Evolutionary conservation across 805 yeast species (phyloP).

Genomic region (Pichia rugopelliculosa): DNA sequence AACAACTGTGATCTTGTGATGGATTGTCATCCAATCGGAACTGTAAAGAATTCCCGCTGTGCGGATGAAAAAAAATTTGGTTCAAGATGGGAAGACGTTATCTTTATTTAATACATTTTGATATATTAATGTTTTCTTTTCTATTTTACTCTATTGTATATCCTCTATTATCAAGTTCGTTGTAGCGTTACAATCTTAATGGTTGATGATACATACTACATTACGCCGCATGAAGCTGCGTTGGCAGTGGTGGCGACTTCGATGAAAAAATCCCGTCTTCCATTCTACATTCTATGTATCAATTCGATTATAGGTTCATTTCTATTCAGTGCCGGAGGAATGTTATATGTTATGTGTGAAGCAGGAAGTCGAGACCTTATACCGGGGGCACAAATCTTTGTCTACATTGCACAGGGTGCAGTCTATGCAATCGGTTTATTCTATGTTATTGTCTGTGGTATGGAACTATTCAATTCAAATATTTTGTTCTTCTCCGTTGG

Average conservation of each 20-base stretch:
- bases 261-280: slow-evolving; percentile 72
- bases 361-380: slow-evolving; percentile 37
- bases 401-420: slow-evolving; percentile 50
- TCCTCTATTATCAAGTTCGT: neutral
- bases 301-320: slow-evolving; percentile 67
- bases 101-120: too few relatives aligned
- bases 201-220: slow-evolving; percentile 47
- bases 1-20: too few relatives aligned
- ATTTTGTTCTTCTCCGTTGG: slow-evolving; percentile 67
- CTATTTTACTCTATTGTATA: neutral
- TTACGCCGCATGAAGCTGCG: slow-evolving; percentile 77
- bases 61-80: neutral
- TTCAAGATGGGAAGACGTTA: too few relatives aligned
- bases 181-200: slow-evolving; percentile 8
- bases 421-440: slow-evolving; percentile 67
- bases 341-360: slow-evolving; percentile 53
- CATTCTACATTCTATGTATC: slow-evolving; percentile 48
- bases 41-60: neutral
- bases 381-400: slow-evolving; percentile 41
- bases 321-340: slow-evolving; percentile 64
- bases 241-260: slow-evolving; percentile 78
- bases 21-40: slow-evolving; percentile 4
- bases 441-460: slow-evolving; percentile 68
- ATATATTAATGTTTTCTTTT: too few relatives aligned
- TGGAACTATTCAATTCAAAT: slow-evolving; percentile 70